Evolutionary conservation across 2,329 filamentous ascomycete genomes (phyloP).

Genomic region (Colletotrichum sp.): DNA sequence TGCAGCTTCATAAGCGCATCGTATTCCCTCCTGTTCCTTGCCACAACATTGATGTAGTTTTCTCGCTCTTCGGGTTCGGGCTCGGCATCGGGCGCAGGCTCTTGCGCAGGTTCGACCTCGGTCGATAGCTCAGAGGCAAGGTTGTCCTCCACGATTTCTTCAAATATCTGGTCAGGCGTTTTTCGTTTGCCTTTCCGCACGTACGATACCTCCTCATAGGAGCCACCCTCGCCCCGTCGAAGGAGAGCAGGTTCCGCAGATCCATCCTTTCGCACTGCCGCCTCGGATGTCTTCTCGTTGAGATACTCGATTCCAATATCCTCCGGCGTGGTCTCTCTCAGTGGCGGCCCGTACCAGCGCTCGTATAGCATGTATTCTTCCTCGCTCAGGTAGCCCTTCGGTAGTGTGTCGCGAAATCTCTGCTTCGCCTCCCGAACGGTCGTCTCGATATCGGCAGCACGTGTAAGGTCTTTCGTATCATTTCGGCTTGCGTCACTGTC

Average conservation of each 20-base stretch:
- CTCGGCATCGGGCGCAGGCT: slow-evolving; percentile 47
- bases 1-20: slow-evolving; percentile 59
- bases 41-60: slow-evolving; percentile 53
- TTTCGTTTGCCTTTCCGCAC: background rate
- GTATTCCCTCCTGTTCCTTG: slow-evolving; percentile 60
- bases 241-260: slow-evolving; percentile 45
- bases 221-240: slow-evolving; percentile 59
- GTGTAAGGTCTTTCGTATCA: slow-evolving; percentile 23
- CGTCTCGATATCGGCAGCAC: slow-evolving; percentile 56
- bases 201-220: slow-evolving; percentile 67
- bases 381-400: slow-evolving; percentile 70
- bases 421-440: slow-evolving; percentile 75
- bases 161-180: background rate
- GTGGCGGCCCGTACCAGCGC: slow-evolving; percentile 79
- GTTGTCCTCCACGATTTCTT: background rate
- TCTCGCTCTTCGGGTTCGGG: slow-evolving; percentile 41
- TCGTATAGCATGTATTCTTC: slow-evolving; percentile 80
- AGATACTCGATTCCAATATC: slow-evolving; percentile 57
- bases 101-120: slow-evolving; percentile 39
- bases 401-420: slow-evolving; percentile 78
- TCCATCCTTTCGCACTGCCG: background rate
- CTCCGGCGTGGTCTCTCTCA: slow-evolving; percentile 65
- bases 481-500: background rate
- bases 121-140: slow-evolving; percentile 7
- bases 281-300: background rate